Evolutionary conservation across 352 stramenopile genomes (phyloP), one percentile per base, ranked within the genome.

Genomic region (Phytophthora brassicae): DNA sequence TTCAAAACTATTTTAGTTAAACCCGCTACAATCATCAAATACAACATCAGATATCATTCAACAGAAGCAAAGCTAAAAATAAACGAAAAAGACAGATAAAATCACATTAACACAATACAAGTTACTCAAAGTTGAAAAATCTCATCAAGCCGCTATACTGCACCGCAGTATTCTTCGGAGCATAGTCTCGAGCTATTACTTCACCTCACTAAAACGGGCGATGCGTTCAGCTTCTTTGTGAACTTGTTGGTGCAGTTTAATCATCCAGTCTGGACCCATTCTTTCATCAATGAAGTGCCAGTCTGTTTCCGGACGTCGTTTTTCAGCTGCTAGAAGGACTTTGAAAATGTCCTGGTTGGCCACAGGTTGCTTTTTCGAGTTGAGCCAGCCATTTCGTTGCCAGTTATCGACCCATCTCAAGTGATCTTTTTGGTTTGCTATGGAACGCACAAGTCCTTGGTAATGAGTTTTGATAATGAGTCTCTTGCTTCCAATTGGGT

Each of bases 351-450:
- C 24, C 2, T 23, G 11, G 26, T 59, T 23, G 31, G 0, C n/a
- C 4, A 59, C 51, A 14, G 39, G 17, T 35, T 23, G 17, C 0
- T 43, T 16, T 16, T 33, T n/a, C 7, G 42, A 17, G 4, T 14
- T 60, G 13, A 9, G 26, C 53, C 53, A 60, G 0, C 31, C 14
- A 28, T 60, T 53, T 1, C 4, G 8, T 22, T 60, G 12, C 53
- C 53, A 60, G 4, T 24, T 53, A 24, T 60, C 11, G 22, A 60
- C 44, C 53, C 53, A 53, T 16, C 43, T 35, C 16, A 14, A 5
- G 16, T 38, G 6, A 38, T 12, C 31, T 16, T 38, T 16, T 16
- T 38, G 31, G 12, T 31, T 12, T 13, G 38, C 38, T 28, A 59
- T 59, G 26, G 26, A 31, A 8, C 4, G 26, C 26, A 31, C 26